Percentiles rank a stretch among this genome's conserved stretches.
Evolutionary conservation across 441 rosid species (phyloP).

Genomic region (Eruca vesicaria): DNA sequence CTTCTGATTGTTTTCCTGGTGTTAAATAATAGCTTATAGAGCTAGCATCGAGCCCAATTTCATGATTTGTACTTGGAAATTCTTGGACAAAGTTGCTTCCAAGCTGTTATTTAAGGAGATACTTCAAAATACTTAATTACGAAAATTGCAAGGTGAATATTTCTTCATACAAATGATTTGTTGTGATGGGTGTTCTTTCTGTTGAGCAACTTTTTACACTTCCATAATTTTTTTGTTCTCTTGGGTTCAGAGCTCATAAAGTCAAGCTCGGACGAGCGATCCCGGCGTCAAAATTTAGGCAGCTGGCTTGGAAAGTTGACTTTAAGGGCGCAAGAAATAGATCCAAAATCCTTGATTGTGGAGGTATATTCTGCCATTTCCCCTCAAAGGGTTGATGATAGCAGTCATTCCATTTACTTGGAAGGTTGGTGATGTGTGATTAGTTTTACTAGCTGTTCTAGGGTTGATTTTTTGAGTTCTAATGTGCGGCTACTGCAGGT

Average conservation of each 20-base stretch:
- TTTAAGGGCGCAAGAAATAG: not conserved
- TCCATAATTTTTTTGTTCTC: conserved; percentile 37
- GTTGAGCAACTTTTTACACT: not conserved
- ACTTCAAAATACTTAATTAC: conserved; percentile 69
- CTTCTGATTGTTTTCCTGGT: conserved; percentile 9
- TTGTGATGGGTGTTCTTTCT: conserved; percentile 28
- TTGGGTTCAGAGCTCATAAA: conserved; percentile 89
- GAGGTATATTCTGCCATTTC: not conserved
- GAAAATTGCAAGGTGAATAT: conserved; percentile 81
- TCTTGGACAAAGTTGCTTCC: conserved; percentile 72
- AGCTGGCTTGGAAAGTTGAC: not conserved
- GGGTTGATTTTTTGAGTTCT: conserved; percentile 11
- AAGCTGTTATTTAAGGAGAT: conserved; percentile 75
- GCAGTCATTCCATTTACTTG: conserved; percentile 99
- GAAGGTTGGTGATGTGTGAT: conserved; percentile 55
- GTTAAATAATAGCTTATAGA: conserved; percentile 41
- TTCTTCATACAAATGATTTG: not conserved
- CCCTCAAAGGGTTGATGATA: conserved; percentile 87
- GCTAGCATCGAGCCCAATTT: conserved; percentile 89
- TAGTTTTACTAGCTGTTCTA: conserved; percentile 5
- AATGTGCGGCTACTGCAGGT: conserved; percentile 45
- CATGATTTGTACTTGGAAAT: conserved; percentile 88
- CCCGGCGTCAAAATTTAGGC: conserved; percentile 38
- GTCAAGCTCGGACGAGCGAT: conserved; percentile 86
- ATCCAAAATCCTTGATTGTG: not conserved